Conservation (phyloP, 768 basidiomycete species). For the Mycena kentingensis region DNA sequence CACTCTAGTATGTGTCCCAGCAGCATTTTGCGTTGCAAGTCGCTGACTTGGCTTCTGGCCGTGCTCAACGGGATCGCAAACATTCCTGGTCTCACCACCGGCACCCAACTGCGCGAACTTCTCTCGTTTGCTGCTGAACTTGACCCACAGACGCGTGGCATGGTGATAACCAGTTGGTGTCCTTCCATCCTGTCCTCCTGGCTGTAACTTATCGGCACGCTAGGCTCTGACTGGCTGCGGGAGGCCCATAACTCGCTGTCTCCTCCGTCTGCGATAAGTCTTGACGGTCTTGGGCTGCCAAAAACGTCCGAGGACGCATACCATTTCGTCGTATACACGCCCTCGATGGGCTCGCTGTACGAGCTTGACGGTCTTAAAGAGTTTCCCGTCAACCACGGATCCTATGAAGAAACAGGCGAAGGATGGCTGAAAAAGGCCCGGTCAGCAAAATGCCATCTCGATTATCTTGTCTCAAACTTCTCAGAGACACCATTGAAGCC, state of each 20-base stretch:
- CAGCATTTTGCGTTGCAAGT: too few species aligned
- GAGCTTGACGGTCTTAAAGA: slow-evolving; percentile 91
- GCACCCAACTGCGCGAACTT: slow-evolving; percentile 71
- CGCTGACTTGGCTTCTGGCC: too few species aligned
- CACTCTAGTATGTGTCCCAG: too few species aligned
- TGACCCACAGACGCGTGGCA: slow-evolving; percentile 83
- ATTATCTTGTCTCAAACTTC: slow-evolving; percentile 18
- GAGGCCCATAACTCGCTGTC: slow-evolving; percentile 93
- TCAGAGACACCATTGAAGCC: slow-evolving; percentile 79
- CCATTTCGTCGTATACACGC: slow-evolving; percentile 95
- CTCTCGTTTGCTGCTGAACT: slow-evolving; percentile 79
- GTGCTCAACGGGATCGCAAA: slow-evolving; percentile 90
- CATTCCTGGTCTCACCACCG: slow-evolving; percentile 63
- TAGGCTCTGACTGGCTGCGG: slow-evolving; percentile 76
- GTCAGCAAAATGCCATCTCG: slow-evolving; percentile 38
- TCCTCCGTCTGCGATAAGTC: slow-evolving; percentile 83
- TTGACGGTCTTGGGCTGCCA: slow-evolving; percentile 78
- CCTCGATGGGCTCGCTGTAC: slow-evolving; percentile 79
- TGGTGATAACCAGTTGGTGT: slow-evolving; percentile 81
- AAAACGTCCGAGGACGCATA: slow-evolving; percentile 82
- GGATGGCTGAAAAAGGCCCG: slow-evolving; percentile 85
- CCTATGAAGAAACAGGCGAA: slow-evolving; percentile 64
- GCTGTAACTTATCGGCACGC: too few species aligned
- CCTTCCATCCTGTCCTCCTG: too few species aligned
- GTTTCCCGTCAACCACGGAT: slow-evolving; percentile 80